Percentiles rank a stretch among this genome's conserved stretches.
Conservation (phyloP, 2,329 filamentous ascomycete species). For the Trichophyton mentagrophytes region DNA sequence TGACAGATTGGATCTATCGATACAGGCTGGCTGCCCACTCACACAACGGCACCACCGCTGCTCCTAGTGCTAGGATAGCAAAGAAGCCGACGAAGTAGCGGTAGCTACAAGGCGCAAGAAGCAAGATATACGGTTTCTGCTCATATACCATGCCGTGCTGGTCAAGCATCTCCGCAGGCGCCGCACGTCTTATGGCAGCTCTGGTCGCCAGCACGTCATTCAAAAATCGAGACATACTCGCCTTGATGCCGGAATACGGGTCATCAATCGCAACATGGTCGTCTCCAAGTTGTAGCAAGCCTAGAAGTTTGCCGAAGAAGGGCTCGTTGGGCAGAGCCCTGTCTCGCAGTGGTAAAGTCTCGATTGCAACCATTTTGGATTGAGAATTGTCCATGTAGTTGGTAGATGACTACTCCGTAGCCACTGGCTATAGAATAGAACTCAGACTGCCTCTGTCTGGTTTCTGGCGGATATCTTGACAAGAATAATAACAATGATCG, state of each 20-base stretch:
- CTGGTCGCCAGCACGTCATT: not conserved
- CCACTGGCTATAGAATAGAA: no score
- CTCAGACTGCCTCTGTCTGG: not conserved
- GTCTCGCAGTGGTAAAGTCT: not conserved
- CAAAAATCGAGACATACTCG: not conserved
- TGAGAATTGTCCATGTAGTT: not conserved
- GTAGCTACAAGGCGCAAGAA: slow-evolving; percentile 36
- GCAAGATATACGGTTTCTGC: slow-evolving; percentile 22
- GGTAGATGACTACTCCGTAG: no score
- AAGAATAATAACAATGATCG: not conserved
- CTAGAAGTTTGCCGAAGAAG: not conserved
- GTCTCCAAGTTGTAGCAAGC: not conserved
- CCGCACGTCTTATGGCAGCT: not conserved
- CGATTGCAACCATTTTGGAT: not conserved
- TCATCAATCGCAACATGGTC: not conserved
- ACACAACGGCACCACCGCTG: slow-evolving; percentile 35
- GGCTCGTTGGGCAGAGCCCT: not conserved
- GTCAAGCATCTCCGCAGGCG: not conserved
- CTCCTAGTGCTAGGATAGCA: slow-evolving; percentile 36
- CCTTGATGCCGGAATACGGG: not conserved
- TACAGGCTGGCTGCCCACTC: not conserved
- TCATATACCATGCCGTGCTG: not conserved
- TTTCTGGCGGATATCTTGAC: not conserved
- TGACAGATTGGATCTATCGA: not conserved
- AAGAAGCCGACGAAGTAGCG: slow-evolving; percentile 39